Base-by-base conservation (phyloP, 805 yeast species). In the Pichia manshurica region DNA sequence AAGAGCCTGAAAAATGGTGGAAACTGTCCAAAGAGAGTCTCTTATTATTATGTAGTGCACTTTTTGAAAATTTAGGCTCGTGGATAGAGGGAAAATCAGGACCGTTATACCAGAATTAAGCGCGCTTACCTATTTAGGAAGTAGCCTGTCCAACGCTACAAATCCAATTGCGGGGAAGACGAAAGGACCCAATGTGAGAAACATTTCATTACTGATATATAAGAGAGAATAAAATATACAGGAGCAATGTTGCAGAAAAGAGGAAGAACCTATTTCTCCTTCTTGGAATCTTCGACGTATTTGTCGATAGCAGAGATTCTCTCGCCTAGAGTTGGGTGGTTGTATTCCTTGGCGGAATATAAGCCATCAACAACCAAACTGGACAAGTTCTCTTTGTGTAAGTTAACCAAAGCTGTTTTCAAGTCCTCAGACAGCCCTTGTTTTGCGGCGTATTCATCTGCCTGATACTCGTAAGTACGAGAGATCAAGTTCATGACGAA, bases 271-370 rank as follows among this genome's bases (percentile, higher is more conserved):
- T 25, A 44, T 54, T 53, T 35, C 54, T 56, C 48, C 56, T 57
- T 28, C 50, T 47, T 41, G 31, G 44, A 25, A 51, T 43, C 22
- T 55, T 49, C 51, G 32, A 56, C 46, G 17, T 62, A 61, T 43
- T 54, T 57, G 45, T 80, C 83, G 51, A 93, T 73, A 7, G 96
- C 95, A 40, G 70, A 63, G 57, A 93, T 74, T 71, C 99, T 82
- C 71, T 93, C 98, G 16, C 91, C 80, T 58, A 91, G 68, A 48
- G 87, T 86, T 43, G 99, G 99, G 60, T 93, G 99, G 43, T 91
- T 83, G 67, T 86, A 83, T 62, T 83, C 88, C 67, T 87, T 91
- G 39, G 93, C 82, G 19, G 96, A 84, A 67, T 82, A 93, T 55
- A 89, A 74, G 78, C 90, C 79, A 63, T 93, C 97, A 23, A 93